Evolutionary conservation across 1,284 basidiomycete species (phyloP).

Genomic region (Leucoagaricus sp.): DNA sequence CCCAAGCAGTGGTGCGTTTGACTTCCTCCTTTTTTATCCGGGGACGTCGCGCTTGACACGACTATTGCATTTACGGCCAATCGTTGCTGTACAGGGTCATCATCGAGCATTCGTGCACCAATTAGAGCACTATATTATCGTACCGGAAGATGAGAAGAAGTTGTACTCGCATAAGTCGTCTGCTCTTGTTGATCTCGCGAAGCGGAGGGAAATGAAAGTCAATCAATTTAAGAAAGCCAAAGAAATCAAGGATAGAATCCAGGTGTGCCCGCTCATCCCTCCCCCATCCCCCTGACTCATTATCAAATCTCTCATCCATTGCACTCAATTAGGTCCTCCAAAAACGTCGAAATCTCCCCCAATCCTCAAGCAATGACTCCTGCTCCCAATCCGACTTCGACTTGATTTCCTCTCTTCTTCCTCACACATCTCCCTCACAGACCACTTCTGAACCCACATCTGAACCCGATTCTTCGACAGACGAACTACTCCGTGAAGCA

Average conservation of each 20-base stretch:
- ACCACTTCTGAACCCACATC: constrained; percentile 33
- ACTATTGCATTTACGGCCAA: too few species aligned
- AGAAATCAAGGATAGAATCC: constrained; percentile 68
- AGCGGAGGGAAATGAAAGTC: constrained; percentile 84
- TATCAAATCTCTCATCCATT: constrained; percentile 4
- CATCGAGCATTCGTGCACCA: constrained; percentile 21
- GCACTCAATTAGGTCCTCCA: constrained; percentile 8
- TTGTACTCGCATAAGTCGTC: constrained; percentile 51
- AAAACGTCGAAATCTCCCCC: constrained; percentile 5
- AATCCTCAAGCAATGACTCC: constrained; percentile 19
- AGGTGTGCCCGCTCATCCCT: constrained; percentile 44
- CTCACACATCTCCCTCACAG: constrained; percentile 36
- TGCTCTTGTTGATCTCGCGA: constrained; percentile 60
- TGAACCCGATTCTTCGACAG: constrained; percentile 59
- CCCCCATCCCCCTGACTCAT: too few species aligned
- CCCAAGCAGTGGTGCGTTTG: constrained; percentile 59
- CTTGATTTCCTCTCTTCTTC: constrained; percentile 62
- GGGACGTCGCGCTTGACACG: too few species aligned
- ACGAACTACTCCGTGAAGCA: constrained; percentile 67
- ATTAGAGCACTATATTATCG: constrained; percentile 70
- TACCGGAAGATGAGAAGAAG: constrained; percentile 62
- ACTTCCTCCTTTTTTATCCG: neutral
- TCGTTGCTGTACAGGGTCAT: neutral
- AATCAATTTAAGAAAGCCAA: constrained; percentile 86
- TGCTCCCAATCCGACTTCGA: constrained; percentile 53